Evolutionary conservation across 139 green algal species (phyloP).

Genomic region (Ettlia oleoabundans): DNA sequence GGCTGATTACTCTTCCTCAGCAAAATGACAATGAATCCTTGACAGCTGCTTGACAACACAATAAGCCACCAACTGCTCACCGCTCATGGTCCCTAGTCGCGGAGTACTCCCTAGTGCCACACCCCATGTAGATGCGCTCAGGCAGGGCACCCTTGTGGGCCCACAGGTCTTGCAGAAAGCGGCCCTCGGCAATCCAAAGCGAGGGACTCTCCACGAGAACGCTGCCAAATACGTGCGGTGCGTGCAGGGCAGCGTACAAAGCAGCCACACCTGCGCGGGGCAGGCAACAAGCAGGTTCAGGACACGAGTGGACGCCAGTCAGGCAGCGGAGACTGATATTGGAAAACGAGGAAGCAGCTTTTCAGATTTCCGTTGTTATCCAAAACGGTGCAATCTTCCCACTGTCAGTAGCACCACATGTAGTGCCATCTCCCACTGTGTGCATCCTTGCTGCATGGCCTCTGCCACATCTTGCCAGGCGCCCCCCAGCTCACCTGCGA

Average conservation of each 20-base stretch:
- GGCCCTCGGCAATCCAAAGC: slow-evolving; percentile 56
- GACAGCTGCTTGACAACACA: too few relatives aligned
- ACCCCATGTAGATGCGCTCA: slow-evolving; percentile 59
- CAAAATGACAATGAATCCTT: too few relatives aligned
- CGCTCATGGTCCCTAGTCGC: slow-evolving; percentile 58
- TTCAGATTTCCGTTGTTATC: too few relatives aligned
- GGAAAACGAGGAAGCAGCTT: too few relatives aligned
- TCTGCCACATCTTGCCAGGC: not conserved
- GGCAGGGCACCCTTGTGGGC: slow-evolving; percentile 48
- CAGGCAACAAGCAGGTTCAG: not conserved
- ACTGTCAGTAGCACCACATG: too few relatives aligned
- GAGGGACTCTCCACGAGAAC: slow-evolving; percentile 56
- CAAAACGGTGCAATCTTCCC: too few relatives aligned
- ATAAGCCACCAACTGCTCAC: too few relatives aligned
- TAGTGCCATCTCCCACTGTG: too few relatives aligned
- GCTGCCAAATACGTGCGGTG: slow-evolving; percentile 49
- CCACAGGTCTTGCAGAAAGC: slow-evolving; percentile 43
- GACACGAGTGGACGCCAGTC: not conserved
- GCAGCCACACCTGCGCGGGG: slow-evolving; percentile 41
- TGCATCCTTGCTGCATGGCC: too few relatives aligned
- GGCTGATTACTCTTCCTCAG: too few relatives aligned
- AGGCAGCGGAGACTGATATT: too few relatives aligned
- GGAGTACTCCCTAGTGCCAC: slow-evolving; percentile 59
- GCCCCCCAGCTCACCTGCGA: slow-evolving; percentile 13
- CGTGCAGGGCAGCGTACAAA: slow-evolving; percentile 57